Percentiles rank a stretch among this genome's conserved stretches.
Conservation (phyloP, 345 rosid genomes). For the Aethionema arabicum region DNA sequence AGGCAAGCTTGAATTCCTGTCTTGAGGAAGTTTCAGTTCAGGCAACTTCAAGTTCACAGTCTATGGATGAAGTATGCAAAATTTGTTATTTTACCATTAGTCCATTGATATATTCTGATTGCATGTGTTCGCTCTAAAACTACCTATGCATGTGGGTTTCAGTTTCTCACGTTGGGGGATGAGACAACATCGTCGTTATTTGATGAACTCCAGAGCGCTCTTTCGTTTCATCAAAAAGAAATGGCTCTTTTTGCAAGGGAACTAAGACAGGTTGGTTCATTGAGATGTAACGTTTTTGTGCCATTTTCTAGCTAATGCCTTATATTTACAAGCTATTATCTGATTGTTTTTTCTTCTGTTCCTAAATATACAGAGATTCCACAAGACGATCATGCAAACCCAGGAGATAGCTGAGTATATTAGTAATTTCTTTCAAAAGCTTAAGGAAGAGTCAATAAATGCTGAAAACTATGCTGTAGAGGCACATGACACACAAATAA, state of each 20-base stretch:
- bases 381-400: slow-evolving; percentile 56
- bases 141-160: slow-evolving; percentile 20
- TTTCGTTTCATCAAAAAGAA: slow-evolving; percentile 78
- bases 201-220: slow-evolving; percentile 68
- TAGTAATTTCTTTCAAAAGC: slow-evolving; percentile 58
- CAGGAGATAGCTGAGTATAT: slow-evolving; percentile 65
- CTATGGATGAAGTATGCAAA: slow-evolving; percentile 62
- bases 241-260: slow-evolving; percentile 80
- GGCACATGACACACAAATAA: slow-evolving; percentile 66
- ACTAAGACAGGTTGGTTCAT: slow-evolving; percentile 65
- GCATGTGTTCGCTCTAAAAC: neutral
- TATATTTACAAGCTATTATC: neutral
- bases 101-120: too few relatives aligned
- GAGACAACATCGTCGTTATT: slow-evolving; percentile 58
- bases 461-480: slow-evolving; percentile 58
- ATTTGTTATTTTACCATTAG: too few relatives aligned
- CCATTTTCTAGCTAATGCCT: too few relatives aligned
- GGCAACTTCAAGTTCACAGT: slow-evolving; percentile 53
- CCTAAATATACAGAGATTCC: slow-evolving; percentile 57
- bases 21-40: slow-evolving; percentile 72
- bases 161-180: slow-evolving; percentile 71
- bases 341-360: slow-evolving; percentile 19
- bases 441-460: slow-evolving; percentile 57
- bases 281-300: slow-evolving; percentile 3
- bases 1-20: slow-evolving; percentile 68